Evolutionary conservation across 257 asterid genomes (phyloP).

Genomic region (Ilex aquifolium): DNA sequence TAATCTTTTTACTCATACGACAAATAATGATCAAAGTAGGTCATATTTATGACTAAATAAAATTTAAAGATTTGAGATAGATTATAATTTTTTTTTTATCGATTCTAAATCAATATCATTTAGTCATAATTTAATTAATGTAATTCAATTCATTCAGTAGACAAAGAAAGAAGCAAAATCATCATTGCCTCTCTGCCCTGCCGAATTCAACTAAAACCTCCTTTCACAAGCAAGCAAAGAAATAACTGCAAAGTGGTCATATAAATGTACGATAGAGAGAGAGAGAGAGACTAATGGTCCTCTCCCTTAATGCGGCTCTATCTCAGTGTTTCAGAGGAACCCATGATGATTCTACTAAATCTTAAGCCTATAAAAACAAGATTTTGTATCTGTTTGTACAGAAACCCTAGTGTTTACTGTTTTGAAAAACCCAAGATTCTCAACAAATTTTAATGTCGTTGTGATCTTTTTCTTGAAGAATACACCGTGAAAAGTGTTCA

Average conservation of each 20-base stretch:
- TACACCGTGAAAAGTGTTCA: slow-evolving; percentile 10
- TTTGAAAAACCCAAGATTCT: slow-evolving; percentile 7
- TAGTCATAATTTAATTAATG: too few species aligned
- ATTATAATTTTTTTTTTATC: too few species aligned
- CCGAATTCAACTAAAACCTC: not conserved
- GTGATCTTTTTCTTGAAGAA: not conserved
- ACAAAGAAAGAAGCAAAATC: not conserved
- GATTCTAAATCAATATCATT: too few species aligned
- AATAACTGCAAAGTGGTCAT: slow-evolving; percentile 5
- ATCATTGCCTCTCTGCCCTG: not conserved
- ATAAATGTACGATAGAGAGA: not conserved
- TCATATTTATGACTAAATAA: too few species aligned
- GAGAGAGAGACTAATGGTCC: not conserved
- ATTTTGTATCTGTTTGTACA: not conserved
- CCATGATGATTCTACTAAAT: slow-evolving; percentile 2
- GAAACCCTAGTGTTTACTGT: not conserved
- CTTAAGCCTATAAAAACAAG: slow-evolving; percentile 2
- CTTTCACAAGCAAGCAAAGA: slow-evolving; percentile 10
- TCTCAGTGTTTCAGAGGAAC: not conserved
- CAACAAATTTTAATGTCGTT: not conserved
- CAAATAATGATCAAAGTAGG: too few species aligned
- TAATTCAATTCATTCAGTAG: too few species aligned
- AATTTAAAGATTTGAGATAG: too few species aligned
- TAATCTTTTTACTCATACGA: too few species aligned
- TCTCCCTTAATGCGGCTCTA: not conserved